These are phyloP conservation scores for Dendrocalamus latiflorus DNA, from an alignment of 202 grass and related monocot species.

Conservation along the genomic window DNA sequence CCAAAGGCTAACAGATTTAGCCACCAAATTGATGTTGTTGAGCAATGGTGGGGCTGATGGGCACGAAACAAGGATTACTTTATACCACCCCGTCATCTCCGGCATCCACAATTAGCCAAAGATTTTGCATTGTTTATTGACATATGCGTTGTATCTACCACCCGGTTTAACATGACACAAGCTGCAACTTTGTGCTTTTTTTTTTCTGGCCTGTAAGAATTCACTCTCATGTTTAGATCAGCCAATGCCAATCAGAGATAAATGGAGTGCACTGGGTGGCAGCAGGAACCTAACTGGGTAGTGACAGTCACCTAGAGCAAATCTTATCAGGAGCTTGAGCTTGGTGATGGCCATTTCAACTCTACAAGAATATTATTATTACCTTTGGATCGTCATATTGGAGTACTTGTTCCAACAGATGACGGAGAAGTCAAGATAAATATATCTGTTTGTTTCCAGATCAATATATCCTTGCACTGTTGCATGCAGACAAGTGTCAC, in stretches of 20 bases:
- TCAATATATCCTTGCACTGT: too few species aligned
- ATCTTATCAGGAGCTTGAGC: background rate
- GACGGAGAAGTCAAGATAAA: too few species aligned
- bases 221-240: background rate
- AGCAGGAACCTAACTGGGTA: background rate
- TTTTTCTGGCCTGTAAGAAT: background rate
- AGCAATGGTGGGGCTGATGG: conserved; percentile 26
- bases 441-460: too few species aligned
- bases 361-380: background rate
- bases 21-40: conserved; percentile 38
- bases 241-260: background rate
- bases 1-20: conserved; percentile 28
- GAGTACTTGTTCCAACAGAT: too few species aligned
- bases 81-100: conserved; percentile 37
- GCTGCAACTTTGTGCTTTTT: conserved; percentile 29
- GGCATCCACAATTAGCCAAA: conserved; percentile 33
- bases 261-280: background rate
- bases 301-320: background rate
- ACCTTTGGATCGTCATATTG: too few species aligned
- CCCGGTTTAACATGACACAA: conserved; percentile 9
- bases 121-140: conserved; percentile 13
- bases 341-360: background rate
- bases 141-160: conserved; percentile 1
- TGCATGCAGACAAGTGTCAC: too few species aligned
- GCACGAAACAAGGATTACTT: conserved; percentile 25